Evolutionary conservation across 331 rosid species (phyloP), one percentile per base, ranked within the genome.

Genomic region (Ulmus americana): DNA sequence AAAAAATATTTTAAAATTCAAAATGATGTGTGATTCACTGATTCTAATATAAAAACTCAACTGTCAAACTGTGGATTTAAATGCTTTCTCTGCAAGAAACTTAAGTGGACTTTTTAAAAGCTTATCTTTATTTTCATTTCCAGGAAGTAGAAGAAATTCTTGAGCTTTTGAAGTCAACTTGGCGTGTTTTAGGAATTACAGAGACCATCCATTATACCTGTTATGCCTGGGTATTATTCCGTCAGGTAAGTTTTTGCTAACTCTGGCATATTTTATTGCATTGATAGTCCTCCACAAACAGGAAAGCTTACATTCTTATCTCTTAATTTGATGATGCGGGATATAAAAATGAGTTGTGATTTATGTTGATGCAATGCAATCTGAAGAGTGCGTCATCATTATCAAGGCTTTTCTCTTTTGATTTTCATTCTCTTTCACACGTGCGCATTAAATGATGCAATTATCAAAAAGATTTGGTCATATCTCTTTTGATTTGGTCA

Each of bases 91-190:
- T 10, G 54, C 0, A 0, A 49, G 20, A 61, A 61, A 61, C 16
- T 7, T 16, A 68, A 53, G 35, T 38, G 18, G 50, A 69, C 73
- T 45, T 62, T 77, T 59, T 12, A 22, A 65, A 7, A 68, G 52
- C 54, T 67, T 64, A 45, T 67, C 45, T 74, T 80, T 77, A 74
- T 75, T 74, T 79, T 28, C 35, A 70, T 74, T 71, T 45, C 11
- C 82, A 92, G 98, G 98, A 89, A 83, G 91, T 85, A 67, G 98
- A 89, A 74, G 95, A 92, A 74, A 84, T 92, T 74, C 98, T 92
- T 39, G 98, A 92, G 81, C 97, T 92, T 55, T 63, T 92, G 72
- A 92, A 87, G 88, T 92, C 95, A 8, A 87, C 98, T 39, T 92
- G 98, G 98, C 94, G 95, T 74, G 91, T 92, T 77, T 82, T 92